A percentile compares a stretch with the other conserved stretches of the same genome.
phyloP scores from a whole-genome alignment of 225 moss, liverwort and hornwort genomes.

The Pleurozium schreberi region DNA sequence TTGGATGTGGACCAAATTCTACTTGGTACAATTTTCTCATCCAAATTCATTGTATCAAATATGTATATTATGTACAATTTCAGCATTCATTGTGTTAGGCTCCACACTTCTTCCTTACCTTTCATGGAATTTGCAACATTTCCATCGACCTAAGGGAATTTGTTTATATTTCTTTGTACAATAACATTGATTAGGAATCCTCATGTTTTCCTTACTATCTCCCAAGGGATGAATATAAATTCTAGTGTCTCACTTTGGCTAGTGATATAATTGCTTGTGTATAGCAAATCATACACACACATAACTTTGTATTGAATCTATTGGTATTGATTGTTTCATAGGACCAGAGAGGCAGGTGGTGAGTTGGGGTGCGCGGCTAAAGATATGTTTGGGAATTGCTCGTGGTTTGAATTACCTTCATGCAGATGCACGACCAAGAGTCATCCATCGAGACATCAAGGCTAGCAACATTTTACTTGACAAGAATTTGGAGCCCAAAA shows the following conservation, averaged over 20 bases:
- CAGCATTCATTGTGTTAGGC: rapidly evolving
- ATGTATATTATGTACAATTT: too few species aligned
- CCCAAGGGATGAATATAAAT: rapidly evolving
- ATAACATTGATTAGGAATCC: rapidly evolving
- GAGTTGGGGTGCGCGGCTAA: neutral
- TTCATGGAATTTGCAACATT: neutral
- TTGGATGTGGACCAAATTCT: neutral
- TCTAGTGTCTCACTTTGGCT: neutral
- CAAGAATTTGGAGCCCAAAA: neutral
- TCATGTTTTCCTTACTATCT: rapidly evolving
- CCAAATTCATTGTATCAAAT: rapidly evolving
- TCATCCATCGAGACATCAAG: neutral
- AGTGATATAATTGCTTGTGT: rapidly evolving
- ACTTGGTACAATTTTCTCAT: neutral
- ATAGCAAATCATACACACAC: rapidly evolving
- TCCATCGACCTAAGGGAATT: rapidly evolving
- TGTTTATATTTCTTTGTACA: neutral
- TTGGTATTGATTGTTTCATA: neutral
- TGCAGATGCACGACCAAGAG: neutral
- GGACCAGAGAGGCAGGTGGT: neutral
- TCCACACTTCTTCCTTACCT: rapidly evolving
- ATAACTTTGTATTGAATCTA: neutral
- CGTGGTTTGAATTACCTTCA: neutral
- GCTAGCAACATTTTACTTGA: neutral
- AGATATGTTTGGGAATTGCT: neutral